Evolutionary conservation across 352 stramenopile genomes (phyloP).

Genomic region (Globisporangium megalacanthum): DNA sequence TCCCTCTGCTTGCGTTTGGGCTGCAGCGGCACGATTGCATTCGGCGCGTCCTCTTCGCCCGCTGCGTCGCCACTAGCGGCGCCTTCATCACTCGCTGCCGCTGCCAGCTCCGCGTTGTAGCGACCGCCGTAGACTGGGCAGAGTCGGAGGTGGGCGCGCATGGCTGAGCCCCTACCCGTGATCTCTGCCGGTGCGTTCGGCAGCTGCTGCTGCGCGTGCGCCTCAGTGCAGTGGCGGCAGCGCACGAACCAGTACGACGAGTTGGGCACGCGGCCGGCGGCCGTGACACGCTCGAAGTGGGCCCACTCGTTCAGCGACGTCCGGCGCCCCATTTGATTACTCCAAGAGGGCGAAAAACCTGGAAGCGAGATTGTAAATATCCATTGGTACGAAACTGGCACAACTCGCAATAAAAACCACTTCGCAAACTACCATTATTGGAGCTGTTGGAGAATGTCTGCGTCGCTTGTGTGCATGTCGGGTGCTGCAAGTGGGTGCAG

Average conservation of each 20-base stretch:
- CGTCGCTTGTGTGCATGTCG: too few relatives aligned
- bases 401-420: too few relatives aligned
- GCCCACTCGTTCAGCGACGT: conserved; percentile 62
- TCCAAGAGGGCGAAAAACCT: too few relatives aligned
- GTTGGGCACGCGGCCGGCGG: conserved; percentile 64
- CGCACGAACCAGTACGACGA: conserved; percentile 81
- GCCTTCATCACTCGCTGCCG: conserved; percentile 18
- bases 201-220: conserved; percentile 63
- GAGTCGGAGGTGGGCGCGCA: conserved; percentile 69
- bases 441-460: too few relatives aligned
- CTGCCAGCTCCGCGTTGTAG: conserved; percentile 54
- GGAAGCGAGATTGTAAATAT: too few relatives aligned
- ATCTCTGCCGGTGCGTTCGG: conserved; percentile 45
- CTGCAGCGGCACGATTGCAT: conserved; percentile 2
- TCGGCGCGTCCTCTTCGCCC: background rate
- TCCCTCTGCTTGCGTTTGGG: too few relatives aligned
- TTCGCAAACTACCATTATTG: too few relatives aligned
- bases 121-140: conserved; percentile 63
- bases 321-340: too few relatives aligned
- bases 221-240: conserved; percentile 64
- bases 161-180: conserved; percentile 67
- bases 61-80: conserved; percentile 1
- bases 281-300: conserved; percentile 68
- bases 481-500: too few relatives aligned
- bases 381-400: too few relatives aligned